A percentile compares a stretch with the other conserved stretches of the same genome.
phyloP scores from a whole-genome alignment of 139 green algal genomes.

The Volvox africanus region DNA sequence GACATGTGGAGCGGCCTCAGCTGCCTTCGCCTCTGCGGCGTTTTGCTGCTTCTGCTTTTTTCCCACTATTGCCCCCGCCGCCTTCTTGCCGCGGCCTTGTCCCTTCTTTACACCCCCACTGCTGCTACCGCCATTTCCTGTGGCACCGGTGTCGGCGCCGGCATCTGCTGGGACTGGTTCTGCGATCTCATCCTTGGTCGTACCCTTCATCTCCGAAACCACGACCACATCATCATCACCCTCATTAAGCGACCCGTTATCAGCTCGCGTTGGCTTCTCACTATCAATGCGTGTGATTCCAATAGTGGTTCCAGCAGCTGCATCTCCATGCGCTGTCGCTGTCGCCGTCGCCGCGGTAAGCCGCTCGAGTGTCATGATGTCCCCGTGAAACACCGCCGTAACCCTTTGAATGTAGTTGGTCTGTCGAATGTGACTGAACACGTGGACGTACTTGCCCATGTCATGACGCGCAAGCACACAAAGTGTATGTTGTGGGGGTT shows the following conservation, averaged over 20 bases:
- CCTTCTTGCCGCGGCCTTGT: neutral
- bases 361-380: neutral
- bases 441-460: slow-evolving; percentile 45
- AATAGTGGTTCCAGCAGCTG: neutral
- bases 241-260: no score
- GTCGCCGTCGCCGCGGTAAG: neutral
- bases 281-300: no score
- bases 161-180: no score
- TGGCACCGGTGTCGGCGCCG: neutral
- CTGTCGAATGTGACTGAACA: slow-evolving; percentile 55
- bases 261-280: no score
- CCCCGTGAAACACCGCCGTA: slow-evolving; percentile 7
- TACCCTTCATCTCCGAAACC: no score
- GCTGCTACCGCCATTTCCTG: neutral
- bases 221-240: no score
- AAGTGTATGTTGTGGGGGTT: neutral
- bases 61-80: neutral
- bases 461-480: slow-evolving; percentile 40
- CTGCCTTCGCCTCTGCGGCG: neutral
- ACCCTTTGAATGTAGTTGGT: slow-evolving; percentile 48
- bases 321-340: neutral
- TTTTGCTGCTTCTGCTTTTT: neutral
- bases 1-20: neutral
- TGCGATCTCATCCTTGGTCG: neutral
- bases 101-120: neutral